Conservation (phyloP, 345 rosid species). For the Hibiscus tridactylites region DNA sequence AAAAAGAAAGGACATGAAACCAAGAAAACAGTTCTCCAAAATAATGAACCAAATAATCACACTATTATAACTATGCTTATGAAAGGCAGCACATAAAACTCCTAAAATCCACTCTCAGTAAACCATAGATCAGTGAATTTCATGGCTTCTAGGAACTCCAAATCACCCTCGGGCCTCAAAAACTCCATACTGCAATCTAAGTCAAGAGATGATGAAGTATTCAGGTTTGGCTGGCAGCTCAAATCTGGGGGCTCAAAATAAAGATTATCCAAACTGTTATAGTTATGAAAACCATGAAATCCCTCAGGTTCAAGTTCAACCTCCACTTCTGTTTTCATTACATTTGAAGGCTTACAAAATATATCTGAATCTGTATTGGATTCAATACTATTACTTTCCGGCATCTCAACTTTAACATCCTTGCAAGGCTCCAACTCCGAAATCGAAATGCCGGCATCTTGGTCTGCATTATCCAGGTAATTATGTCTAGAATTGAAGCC, state of each 20-base stretch:
- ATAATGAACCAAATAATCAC: neutral
- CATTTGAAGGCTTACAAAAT: neutral
- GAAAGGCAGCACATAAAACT: neutral
- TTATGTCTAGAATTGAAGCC: neutral
- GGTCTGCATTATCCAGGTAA: neutral
- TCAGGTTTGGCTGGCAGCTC: neutral
- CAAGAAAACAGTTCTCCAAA: neutral
- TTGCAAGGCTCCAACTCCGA: neutral
- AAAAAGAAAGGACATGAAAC: neutral
- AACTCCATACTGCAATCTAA: neutral
- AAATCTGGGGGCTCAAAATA: neutral
- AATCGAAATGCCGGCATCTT: neutral
- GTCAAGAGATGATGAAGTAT: neutral
- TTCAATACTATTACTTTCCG: neutral
- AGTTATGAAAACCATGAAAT: neutral
- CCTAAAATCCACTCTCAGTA: slow-evolving; percentile 12
- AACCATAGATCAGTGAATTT: slow-evolving; percentile 17
- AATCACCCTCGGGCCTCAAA: slow-evolving; percentile 18
- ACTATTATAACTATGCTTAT: neutral
- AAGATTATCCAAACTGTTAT: neutral
- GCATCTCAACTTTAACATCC: neutral
- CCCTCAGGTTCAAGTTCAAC: slow-evolving; percentile 2
- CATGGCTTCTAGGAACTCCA: slow-evolving; percentile 18
- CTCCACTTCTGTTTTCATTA: neutral
- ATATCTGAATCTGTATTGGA: neutral